Percentiles rank a stretch among this genome's conserved stretches.
These are phyloP conservation scores for Boechera retrofracta DNA, from an alignment of 345 rosid genomes.

Conservation along the genomic window DNA sequence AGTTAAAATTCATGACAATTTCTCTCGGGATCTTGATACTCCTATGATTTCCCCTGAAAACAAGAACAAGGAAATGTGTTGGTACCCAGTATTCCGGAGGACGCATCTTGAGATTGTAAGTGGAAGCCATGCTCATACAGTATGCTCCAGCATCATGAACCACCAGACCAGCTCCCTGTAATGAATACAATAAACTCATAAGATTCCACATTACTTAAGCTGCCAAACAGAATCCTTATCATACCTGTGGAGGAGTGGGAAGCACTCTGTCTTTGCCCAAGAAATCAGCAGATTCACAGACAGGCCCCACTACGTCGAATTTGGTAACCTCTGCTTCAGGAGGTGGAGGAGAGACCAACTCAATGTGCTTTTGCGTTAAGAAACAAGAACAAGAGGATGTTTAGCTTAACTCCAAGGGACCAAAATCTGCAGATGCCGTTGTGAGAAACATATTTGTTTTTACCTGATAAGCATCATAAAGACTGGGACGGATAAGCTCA, in stretches of 20 bases:
- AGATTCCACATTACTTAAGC: conserved; percentile 25
- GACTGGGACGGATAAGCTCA: conserved; percentile 98
- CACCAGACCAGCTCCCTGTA: conserved; percentile 89
- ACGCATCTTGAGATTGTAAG: conserved; percentile 99
- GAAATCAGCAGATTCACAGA: conserved; percentile 99
- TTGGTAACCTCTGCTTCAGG: conserved; percentile 64
- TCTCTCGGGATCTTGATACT: background rate
- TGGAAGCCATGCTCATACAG: conserved; percentile 99
- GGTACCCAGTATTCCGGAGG: conserved; percentile 99
- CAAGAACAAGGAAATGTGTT: conserved; percentile 15
- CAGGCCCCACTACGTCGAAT: conserved; percentile 98
- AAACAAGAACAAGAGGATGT: conserved; percentile 29
- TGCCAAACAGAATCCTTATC: conserved; percentile 4
- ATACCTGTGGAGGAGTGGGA: conserved; percentile 82
- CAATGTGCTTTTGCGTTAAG: conserved; percentile 74
- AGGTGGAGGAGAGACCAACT: conserved; percentile 82
- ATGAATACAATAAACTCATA: conserved; percentile 30
- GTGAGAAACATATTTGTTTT: conserved; percentile 36
- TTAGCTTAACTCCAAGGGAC: conserved; percentile 9
- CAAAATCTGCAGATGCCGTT: conserved; percentile 19
- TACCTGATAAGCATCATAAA: conserved; percentile 96
- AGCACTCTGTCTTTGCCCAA: conserved; percentile 95
- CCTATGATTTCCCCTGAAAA: background rate
- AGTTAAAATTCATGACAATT: background rate
- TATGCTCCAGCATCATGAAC: conserved; percentile 99